Base-by-base conservation (phyloP, 2,329 filamentous ascomycete species). In the Phoma sp. region DNA sequence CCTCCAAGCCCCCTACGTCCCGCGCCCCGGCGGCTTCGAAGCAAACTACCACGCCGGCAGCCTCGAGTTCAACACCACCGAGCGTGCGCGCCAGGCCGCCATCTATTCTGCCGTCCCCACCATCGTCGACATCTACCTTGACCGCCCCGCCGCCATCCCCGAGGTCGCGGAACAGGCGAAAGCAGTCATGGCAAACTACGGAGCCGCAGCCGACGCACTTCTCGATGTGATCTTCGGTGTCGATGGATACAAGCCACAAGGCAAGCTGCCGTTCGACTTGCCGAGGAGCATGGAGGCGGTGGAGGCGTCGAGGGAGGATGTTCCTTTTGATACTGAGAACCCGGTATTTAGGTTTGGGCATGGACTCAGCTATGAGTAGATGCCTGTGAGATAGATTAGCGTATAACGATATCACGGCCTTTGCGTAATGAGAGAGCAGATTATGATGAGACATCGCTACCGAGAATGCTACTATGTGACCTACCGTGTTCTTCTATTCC, bases 201-300 rank as follows among this genome's bases (percentile, higher is more conserved):
- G 78, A 0, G 76, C 74, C 31, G 70, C 73, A 15, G 63, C 68
- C 0, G 74, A 78, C 0, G 79, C 78, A 0, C 79, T 81, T 51
- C 57, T 82, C 4, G 79, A 81, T 52, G 69, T 81, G 0, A 55
- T 80, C 1, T 76, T 81, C 49, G 72, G 71, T 0, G 59, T 71
- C 7, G 67, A 74, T 35, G 70, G 67, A 1, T 72, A 69, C 7
- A 61, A 64, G 12, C 80, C 80, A 0, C 61, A 75, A 51, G 80
- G 80, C 0, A 76, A 70, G 64, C 55, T 82, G 53, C 80, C 80
- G 0, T 81, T 81, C 62, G 80, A 83, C 62, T 49, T 83, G 31
- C 80, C 81, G 0, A 62, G 76, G 10, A 80, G 77, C 6, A 74
- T 76, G 58, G 72, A 68, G 39, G 80, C 80, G 1, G 80, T 81